Evolutionary conservation across 2,329 filamentous ascomycete genomes (phyloP).

Genomic region (Coleophoma crateriformis): DNA sequence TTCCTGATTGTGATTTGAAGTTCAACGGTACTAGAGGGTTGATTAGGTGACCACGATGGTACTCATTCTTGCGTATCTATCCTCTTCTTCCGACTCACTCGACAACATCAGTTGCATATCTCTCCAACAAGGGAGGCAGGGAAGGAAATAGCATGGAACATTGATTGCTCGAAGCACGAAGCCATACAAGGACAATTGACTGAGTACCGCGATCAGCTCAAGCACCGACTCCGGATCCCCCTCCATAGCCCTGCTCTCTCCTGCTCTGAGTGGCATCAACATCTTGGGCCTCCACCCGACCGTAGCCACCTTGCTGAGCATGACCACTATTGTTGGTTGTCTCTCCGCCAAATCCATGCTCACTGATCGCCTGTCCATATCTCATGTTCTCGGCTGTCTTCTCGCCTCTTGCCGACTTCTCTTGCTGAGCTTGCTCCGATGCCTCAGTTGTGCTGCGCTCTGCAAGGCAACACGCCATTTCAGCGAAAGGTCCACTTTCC

Average conservation of each 20-base stretch:
- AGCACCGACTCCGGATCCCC: constrained; percentile 48
- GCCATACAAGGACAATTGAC: too few species aligned
- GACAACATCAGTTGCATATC: too few species aligned
- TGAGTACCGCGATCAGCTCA: constrained; percentile 18
- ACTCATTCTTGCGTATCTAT: too few species aligned
- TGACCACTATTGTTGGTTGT: constrained; percentile 34
- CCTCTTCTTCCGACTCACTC: too few species aligned
- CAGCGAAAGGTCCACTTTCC: too few species aligned
- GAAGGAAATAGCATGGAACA: too few species aligned
- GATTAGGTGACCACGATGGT: too few species aligned
- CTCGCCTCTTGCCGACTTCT: constrained; percentile 31
- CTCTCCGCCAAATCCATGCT: constrained; percentile 48
- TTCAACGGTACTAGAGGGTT: too few species aligned
- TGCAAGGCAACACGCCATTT: background rate
- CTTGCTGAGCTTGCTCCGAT: constrained; percentile 22
- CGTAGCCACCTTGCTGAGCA: constrained; percentile 32
- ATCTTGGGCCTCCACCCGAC: constrained; percentile 25
- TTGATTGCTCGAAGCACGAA: too few species aligned
- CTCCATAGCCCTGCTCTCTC: constrained; percentile 47
- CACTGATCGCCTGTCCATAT: constrained; percentile 50
- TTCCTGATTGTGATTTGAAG: too few species aligned
- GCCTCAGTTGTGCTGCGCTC: constrained; percentile 1
- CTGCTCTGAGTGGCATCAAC: constrained; percentile 33
- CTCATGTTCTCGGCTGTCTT: constrained; percentile 44
- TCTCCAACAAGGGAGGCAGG: too few species aligned